Conservation (phyloP, 2,329 filamentous ascomycete species). For the Hypoxylon sp. region DNA sequence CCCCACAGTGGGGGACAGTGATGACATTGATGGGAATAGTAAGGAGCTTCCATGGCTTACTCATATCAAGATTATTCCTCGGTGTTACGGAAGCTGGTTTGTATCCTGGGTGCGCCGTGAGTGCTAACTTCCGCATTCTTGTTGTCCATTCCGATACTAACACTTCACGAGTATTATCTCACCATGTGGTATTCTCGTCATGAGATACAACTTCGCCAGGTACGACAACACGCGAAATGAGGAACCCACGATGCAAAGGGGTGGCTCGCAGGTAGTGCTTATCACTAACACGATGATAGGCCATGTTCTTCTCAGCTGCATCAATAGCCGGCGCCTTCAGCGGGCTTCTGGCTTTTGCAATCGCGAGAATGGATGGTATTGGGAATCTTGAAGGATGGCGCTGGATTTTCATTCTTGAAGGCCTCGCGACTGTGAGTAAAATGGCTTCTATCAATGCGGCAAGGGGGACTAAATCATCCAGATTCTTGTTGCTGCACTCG, state of each 20-base stretch:
- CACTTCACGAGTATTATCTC: conserved; percentile 59
- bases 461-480: conserved; percentile 33
- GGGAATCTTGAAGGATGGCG: conserved; percentile 71
- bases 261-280: not conserved
- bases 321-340: conserved; percentile 84
- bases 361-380: conserved; percentile 76
- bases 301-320: conserved; percentile 86
- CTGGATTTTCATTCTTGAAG: conserved; percentile 78
- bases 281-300: conserved; percentile 49
- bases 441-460: no score
- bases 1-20: conserved; percentile 50
- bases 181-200: conserved; percentile 71
- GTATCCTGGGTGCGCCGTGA: conserved; percentile 52
- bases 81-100: conserved; percentile 51
- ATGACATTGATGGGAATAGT: conserved; percentile 68
- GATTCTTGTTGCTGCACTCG: conserved; percentile 70
- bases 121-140: conserved; percentile 20
- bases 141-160: conserved; percentile 6
- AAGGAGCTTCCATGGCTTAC: conserved; percentile 60
- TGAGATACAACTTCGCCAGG: conserved; percentile 65
- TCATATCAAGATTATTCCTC: conserved; percentile 65
- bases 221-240: conserved; percentile 18
- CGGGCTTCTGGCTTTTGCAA: conserved; percentile 77
- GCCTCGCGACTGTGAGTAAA: conserved; percentile 70
- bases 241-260: not conserved